Evolutionary conservation across 2,329 filamentous ascomycete species (phyloP), one percentile per base, ranked within the genome.

Genomic region (Verticillium dahliae): DNA sequence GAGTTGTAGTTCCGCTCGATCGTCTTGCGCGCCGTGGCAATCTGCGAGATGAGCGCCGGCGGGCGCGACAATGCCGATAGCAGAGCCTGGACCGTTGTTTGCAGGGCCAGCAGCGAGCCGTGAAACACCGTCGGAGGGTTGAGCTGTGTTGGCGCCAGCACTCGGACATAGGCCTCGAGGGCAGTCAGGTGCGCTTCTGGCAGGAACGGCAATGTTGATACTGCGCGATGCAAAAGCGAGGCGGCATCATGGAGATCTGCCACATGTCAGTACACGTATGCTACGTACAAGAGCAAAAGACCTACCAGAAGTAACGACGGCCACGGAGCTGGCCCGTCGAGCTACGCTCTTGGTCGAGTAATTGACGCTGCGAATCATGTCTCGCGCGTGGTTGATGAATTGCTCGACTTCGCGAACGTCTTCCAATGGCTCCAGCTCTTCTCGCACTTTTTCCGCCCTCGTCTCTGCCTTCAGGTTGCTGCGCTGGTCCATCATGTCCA

Each of bases 361-460:
- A 69, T 93, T 93, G 63, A 98, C 86, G 65, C 89, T 87, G 58
- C 92, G 88, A 45, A 99, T 88, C 74, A 92, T 93, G 61, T 98
- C 94, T 68, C 92, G 86, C 22, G 94, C 94, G 71, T 97, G 91
- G 59, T 92, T 88, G 60, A 97, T 88, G 74, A 99, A 97, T 68
- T 95, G 88, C 70, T 98, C 94, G 2, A 97, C 92, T 74, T 97
- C 94, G 34, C 88, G 85, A 57, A 94, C 85, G 65, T 95, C 90
- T 64, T 90, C 85, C 18, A 97, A 82, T 0, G 95, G 93, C 65
- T 91, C 87, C 69, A 91, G 91, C 71, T 99, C 95, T 63, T 99
- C 95, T 60, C 87, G 85, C 38, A 99, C 89, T 61, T 88, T 93
- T 71, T 99, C 95, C 3, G 85, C 80, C 34, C 94, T 85, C 0